Conservation (phyloP, 73 alveolate species). For the Paramecium biaurelia region DNA sequence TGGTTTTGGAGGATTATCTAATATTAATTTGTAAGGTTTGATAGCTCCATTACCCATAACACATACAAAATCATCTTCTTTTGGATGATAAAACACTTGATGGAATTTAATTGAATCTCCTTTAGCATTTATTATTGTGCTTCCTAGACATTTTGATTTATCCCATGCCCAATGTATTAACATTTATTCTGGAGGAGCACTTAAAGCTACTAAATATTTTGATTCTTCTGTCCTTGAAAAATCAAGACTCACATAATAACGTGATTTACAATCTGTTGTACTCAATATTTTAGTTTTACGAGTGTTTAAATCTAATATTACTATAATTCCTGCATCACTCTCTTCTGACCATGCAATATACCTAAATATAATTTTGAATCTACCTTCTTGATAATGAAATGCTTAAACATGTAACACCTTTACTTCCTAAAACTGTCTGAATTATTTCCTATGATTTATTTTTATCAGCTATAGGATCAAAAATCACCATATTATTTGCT, state of each 20-base stretch:
- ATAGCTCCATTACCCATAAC: constrained; percentile 60
- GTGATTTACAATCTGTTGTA: constrained; percentile 55
- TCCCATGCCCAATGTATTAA: constrained; percentile 56
- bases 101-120: constrained; percentile 30
- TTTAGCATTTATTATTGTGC: constrained; percentile 29
- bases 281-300: constrained; percentile 34
- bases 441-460: neutral
- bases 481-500: constrained; percentile 50
- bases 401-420: constrained; percentile 48
- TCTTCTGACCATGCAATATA: constrained; percentile 62
- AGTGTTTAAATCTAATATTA: constrained; percentile 44
- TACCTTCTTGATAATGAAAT: constrained; percentile 46
- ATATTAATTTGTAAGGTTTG: constrained; percentile 50
- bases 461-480: constrained; percentile 45
- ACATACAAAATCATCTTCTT: constrained; percentile 62
- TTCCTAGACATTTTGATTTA: constrained; percentile 42
- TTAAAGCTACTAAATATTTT: neutral
- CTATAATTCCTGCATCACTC: constrained; percentile 60
- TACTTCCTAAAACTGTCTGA: constrained; percentile 43
- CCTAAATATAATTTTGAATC: neutral
- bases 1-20: constrained; percentile 53
- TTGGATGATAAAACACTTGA: constrained; percentile 60
- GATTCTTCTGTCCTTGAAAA: constrained; percentile 53
- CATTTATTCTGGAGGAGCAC: constrained; percentile 58
- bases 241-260: constrained; percentile 56